Evolutionary conservation across 805 yeast genomes (phyloP).

Genomic region (Kodamaea sagamina): DNA sequence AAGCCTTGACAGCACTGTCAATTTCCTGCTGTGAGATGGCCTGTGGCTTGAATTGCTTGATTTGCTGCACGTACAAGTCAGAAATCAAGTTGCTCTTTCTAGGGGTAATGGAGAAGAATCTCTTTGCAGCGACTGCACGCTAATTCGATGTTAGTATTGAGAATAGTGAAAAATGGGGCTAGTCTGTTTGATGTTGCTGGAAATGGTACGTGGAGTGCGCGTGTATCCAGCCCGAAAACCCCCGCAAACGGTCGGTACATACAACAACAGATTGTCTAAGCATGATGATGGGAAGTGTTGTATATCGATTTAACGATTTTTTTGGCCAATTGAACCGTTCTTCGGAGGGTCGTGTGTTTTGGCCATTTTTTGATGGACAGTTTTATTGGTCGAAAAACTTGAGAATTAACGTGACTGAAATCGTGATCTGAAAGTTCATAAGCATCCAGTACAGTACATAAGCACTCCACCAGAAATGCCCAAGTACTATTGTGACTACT

Average conservation of each 20-base stretch:
- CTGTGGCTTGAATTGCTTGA: conserved; percentile 86
- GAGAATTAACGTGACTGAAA: no score
- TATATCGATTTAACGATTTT: conserved; percentile 9
- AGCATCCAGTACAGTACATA: no score
- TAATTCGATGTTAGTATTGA: conserved; percentile 11
- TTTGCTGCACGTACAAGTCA: conserved; percentile 83
- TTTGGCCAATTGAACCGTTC: conserved; percentile 10
- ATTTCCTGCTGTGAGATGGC: conserved; percentile 73
- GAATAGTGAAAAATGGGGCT: no score
- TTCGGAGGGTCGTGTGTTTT: conserved; percentile 13
- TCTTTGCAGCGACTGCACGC: conserved; percentile 40
- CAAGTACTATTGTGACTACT: conserved; percentile 80
- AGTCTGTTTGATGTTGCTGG: no score
- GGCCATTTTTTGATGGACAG: background rate
- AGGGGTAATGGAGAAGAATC: conserved; percentile 45
- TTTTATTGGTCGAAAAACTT: conserved; percentile 12
- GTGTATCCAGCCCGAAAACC: background rate
- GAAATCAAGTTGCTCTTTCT: conserved; percentile 62
- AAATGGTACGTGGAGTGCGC: no score
- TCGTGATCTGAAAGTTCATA: no score
- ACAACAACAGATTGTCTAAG: conserved; percentile 44
- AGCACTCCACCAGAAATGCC: conserved; percentile 45
- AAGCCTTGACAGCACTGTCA: conserved; percentile 75
- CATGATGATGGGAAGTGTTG: conserved; percentile 22
- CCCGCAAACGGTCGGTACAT: conserved; percentile 24